Conservation (phyloP, 192 early-diverging fungal species). For the Coemansia sp. region DNA sequence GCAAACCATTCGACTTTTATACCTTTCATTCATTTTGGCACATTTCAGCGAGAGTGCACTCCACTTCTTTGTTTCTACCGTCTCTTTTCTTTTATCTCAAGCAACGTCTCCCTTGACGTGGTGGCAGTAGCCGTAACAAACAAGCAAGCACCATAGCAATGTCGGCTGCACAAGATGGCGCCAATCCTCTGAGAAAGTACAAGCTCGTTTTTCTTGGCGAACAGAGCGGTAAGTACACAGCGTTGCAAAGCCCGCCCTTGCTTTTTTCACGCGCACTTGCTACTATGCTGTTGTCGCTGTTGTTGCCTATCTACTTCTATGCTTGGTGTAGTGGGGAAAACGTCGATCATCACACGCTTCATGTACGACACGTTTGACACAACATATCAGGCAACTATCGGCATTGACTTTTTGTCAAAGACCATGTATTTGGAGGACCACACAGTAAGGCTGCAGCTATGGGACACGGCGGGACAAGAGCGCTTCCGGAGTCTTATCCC, state of each 20-base stretch:
- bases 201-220: slow-evolving; percentile 99
- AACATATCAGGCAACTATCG: slow-evolving; percentile 96
- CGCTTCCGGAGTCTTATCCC: slow-evolving; percentile 97
- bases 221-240: slow-evolving; percentile 80
- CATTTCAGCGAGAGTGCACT: neutral
- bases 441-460: slow-evolving; percentile 96
- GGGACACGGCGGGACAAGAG: slow-evolving; percentile 99
- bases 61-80: too few relatives aligned
- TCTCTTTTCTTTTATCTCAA: neutral
- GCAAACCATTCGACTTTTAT: neutral
- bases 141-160: slow-evolving; percentile 17
- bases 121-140: neutral
- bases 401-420: slow-evolving; percentile 98
- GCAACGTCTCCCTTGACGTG: neutral
- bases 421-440: slow-evolving; percentile 99
- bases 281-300: neutral
- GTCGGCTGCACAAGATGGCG: slow-evolving; percentile 42
- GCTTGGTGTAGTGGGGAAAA: slow-evolving; percentile 81
- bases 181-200: slow-evolving; percentile 80
- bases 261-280: neutral
- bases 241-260: neutral
- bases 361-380: slow-evolving; percentile 99
- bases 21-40: neutral
- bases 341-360: slow-evolving; percentile 97
- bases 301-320: neutral